Percentiles rank a stretch among this genome's conserved stretches.
Conservation (phyloP, 1,284 basidiomycete species). For the Mycena sp. region DNA sequence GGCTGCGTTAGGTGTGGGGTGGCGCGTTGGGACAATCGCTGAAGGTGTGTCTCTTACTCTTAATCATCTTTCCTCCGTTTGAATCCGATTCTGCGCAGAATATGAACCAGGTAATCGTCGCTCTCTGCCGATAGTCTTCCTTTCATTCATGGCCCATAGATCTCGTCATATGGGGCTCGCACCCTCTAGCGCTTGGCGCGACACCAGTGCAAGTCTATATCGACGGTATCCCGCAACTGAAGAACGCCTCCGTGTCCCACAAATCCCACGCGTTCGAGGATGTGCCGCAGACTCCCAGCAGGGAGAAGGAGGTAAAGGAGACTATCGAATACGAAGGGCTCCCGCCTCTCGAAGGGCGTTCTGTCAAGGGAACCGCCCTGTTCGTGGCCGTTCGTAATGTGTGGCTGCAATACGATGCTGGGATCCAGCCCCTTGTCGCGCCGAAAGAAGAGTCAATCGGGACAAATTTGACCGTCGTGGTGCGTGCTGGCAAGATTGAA, state of each 20-base stretch:
- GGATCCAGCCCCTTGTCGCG: neutral
- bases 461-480: slow-evolving; percentile 46
- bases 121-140: too few relatives aligned
- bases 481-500: slow-evolving; percentile 50
- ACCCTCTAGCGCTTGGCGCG: slow-evolving; percentile 82
- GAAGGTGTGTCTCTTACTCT: slow-evolving; percentile 15
- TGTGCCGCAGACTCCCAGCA: slow-evolving; percentile 65
- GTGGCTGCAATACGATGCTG: slow-evolving; percentile 41
- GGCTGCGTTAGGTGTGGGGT: slow-evolving; percentile 9
- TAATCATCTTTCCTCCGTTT: too few relatives aligned
- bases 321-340: slow-evolving; percentile 71
- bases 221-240: slow-evolving; percentile 71
- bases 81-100: neutral
- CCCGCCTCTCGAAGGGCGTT: slow-evolving; percentile 60
- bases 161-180: slow-evolving; percentile 75
- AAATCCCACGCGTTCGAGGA: slow-evolving; percentile 61
- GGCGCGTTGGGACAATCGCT: slow-evolving; percentile 10
- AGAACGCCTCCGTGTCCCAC: slow-evolving; percentile 44
- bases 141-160: slow-evolving; percentile 6
- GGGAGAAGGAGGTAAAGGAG: slow-evolving; percentile 60
- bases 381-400: slow-evolving; percentile 66
- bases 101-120: slow-evolving; percentile 2
- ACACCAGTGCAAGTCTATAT: slow-evolving; percentile 80
- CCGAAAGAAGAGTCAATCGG: slow-evolving; percentile 41
- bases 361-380: slow-evolving; percentile 51